Evolutionary conservation across 306 rosid species (phyloP), one percentile per base, ranked within the genome.

Genomic region (Vigna mungo): DNA sequence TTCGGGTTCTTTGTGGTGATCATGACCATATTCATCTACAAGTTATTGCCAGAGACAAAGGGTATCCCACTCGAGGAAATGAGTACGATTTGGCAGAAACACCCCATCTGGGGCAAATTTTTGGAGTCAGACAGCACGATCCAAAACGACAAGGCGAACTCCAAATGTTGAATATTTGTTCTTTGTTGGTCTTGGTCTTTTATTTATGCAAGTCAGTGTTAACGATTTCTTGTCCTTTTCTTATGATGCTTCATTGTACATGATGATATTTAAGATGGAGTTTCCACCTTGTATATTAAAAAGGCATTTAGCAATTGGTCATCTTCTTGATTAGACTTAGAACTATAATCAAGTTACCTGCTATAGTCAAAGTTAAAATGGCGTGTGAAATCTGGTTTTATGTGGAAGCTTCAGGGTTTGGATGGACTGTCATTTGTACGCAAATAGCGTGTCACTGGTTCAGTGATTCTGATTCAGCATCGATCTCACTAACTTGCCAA

Each of bases 11-110:
- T 82, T 17, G 87, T 91, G 49, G 7, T 87, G 14, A 27, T 89
- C 15, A 89, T 89, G 95, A 91, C 83, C 34, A 0, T 37, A 14
- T 88, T 93, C 68, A 84, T 93, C 69, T 84, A 85, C 86, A 76
- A 81, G 43, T 75, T 76, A 6, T 73, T 91, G 58, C 93, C 96
- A 0, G 97, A 88, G 74, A 93, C 96, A 2, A 91, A 89, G 58
- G 96, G 98, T 9, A 71, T 91, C 7, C 96, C 95, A 0, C 88
- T 93, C 7, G 97, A 89, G 72, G 96, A 91, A 47, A 93, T 93
- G 97, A 1, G 16, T 6, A 2, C 1, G 54, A 82, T 89, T 41
- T 91, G 98, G 97, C 44, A 49, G 66, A 75, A 80, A 5, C 96
- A 93, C 23, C 89, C 93, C 12, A 64, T 60, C 47, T 93, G 98